phyloP scores from a whole-genome alignment of 2,329 filamentous ascomycete genomes.

The Beauveria medogensis region DNA sequence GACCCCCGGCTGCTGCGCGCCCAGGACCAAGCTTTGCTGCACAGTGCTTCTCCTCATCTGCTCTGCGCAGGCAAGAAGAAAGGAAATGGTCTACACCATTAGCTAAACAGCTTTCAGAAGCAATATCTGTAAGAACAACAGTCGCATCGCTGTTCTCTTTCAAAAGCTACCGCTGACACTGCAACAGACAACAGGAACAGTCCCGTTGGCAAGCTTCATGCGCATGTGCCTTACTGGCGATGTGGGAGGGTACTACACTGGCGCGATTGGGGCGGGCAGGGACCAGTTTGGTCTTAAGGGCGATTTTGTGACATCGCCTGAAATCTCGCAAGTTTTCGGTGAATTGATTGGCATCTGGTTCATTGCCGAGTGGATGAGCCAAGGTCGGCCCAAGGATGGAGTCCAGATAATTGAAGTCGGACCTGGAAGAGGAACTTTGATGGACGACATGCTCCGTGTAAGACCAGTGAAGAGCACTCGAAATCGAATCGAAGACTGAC shows the following conservation, averaged over 20 bases:
- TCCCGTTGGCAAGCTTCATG: conserved; percentile 93
- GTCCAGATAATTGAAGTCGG: conserved; percentile 91
- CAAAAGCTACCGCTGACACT: neutral
- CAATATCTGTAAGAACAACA: conserved; percentile 59
- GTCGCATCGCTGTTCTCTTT: neutral
- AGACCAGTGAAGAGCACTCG: conserved; percentile 20
- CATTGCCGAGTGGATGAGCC: conserved; percentile 91
- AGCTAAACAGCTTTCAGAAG: conserved; percentile 77
- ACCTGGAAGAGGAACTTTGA: conserved; percentile 86
- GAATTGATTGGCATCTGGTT: conserved; percentile 93
- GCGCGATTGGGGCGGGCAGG: conserved; percentile 55
- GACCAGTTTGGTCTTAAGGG: conserved; percentile 91
- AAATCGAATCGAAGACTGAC: neutral
- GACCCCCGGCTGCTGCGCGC: neutral
- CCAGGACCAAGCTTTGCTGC: neutral
- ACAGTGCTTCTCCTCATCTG: conserved; percentile 18
- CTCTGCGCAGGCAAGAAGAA: conserved; percentile 23
- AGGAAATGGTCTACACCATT: conserved; percentile 87
- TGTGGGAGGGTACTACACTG: conserved; percentile 88
- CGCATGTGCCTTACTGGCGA: conserved; percentile 94
- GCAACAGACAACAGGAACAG: conserved; percentile 64
- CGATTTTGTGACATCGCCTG: conserved; percentile 94
- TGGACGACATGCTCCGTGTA: conserved; percentile 92
- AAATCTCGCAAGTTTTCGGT: conserved; percentile 95
- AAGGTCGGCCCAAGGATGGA: conserved; percentile 64